Evolutionary conservation across 805 yeast genomes (phyloP), one percentile per base, ranked within the genome.

Genomic region (Saturnispora sekii): DNA sequence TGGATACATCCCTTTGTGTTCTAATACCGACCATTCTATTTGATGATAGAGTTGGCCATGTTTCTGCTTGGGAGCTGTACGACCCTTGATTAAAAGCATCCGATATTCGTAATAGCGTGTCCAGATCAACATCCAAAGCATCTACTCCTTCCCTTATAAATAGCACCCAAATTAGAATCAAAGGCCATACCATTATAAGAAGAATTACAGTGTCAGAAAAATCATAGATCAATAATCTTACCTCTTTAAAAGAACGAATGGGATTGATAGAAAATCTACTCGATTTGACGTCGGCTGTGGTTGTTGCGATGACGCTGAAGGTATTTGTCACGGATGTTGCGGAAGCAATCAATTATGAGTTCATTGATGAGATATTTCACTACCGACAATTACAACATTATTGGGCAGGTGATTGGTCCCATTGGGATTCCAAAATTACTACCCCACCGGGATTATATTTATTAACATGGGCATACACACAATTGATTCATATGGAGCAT

Each of bases 391-490:
- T 94, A 6, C 70, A 76, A 47, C 70, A 67, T 40, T 88, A 83
- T 56, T 74, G 86, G 48, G 52, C 59, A 1, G 82, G 81, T 10
- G 66, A 77, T 42, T 87, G 79, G 64, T 44, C 51, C n/a, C 55
- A 65, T 1, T 88, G 96, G 96, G 87, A 93, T 60, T 72, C 79
- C 10, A 89, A 90, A 58, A 87, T 93, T 58, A 90, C 98, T 2
- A 93, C 98, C 0, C 98, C 98, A 1, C 97, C 97, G 1, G 98
- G 97, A 0, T 66, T 90, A 14, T 90, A 93, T 58, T 46, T 61
- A 5, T 50, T 76, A 9, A 77, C 76, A 5, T 62, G 63, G 30
- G 49, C 52, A 3, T 73, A 69, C 49, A 38, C 66, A 8, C 62
- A 62, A 32, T 41, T 70, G 3, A 42, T 53, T 2, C 51, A 46